Percentiles rank a stretch among this genome's conserved stretches.
These are phyloP conservation scores for Pyrenochaeta sp. DNA, from an alignment of 2,329 filamentous ascomycete species.

Conservation along the genomic window DNA sequence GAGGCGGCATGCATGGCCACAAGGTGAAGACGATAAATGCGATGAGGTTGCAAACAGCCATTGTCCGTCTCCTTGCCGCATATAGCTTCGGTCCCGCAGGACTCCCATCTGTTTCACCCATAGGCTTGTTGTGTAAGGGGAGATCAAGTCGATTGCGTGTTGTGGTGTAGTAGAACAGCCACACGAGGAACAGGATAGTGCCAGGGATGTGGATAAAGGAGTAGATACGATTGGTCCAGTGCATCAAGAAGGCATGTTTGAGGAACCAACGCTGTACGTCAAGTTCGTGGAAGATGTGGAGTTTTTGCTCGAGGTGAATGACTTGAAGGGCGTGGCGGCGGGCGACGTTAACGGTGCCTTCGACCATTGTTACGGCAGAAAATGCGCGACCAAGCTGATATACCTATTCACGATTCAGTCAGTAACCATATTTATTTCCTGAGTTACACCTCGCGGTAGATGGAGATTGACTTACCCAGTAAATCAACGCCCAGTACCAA, in stretches of 20 bases:
- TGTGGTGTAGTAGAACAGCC: slow-evolving; percentile 75
- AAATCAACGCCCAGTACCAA: slow-evolving; percentile 80
- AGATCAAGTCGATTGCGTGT: slow-evolving; percentile 62
- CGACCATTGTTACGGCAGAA: slow-evolving; percentile 72
- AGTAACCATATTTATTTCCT: neutral
- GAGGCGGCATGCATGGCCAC: slow-evolving; percentile 69
- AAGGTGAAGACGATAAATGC: slow-evolving; percentile 67
- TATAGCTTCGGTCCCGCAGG: slow-evolving; percentile 62
- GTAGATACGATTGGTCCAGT: slow-evolving; percentile 76
- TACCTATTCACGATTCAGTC: slow-evolving; percentile 58
- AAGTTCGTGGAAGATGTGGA: slow-evolving; percentile 72
- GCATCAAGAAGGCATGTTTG: slow-evolving; percentile 64
- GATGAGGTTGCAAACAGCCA: slow-evolving; percentile 67
- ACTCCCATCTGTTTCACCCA: slow-evolving; percentile 42
- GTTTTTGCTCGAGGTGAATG: slow-evolving; percentile 70
- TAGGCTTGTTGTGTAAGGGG: slow-evolving; percentile 49
- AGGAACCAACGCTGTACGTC: slow-evolving; percentile 68
- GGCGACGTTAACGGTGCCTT: slow-evolving; percentile 73
- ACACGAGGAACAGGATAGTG: slow-evolving; percentile 73
- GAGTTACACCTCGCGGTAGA: neutral
- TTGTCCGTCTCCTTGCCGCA: slow-evolving; percentile 63
- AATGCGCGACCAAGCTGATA: slow-evolving; percentile 79
- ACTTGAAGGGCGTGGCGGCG: slow-evolving; percentile 73
- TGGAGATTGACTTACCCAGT: slow-evolving; percentile 69
- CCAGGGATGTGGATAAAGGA: slow-evolving; percentile 82